Evolutionary conservation across 2,329 filamentous ascomycete genomes (phyloP).

Genomic region (Stachybotrys chartarum): DNA sequence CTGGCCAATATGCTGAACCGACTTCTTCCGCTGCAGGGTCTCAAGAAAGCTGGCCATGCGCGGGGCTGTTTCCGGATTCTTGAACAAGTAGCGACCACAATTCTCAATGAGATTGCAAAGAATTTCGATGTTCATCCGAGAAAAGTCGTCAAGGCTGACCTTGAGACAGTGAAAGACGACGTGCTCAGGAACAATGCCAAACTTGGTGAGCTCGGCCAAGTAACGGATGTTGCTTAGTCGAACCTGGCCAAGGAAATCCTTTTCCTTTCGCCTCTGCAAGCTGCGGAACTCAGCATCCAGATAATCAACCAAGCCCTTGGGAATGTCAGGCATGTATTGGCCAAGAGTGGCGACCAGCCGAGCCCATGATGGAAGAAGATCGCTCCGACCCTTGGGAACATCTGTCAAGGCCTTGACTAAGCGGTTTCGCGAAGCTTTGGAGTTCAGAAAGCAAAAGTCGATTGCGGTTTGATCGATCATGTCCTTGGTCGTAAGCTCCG

Average conservation of each 20-base stretch:
- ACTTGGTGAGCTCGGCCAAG: slow-evolving; percentile 93
- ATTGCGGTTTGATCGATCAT: slow-evolving; percentile 86
- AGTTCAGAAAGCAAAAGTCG: slow-evolving; percentile 97
- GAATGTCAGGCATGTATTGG: slow-evolving; percentile 90
- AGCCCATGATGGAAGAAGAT: slow-evolving; percentile 87
- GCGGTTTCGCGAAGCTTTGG: slow-evolving; percentile 92
- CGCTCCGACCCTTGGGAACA: slow-evolving; percentile 86
- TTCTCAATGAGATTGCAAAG: slow-evolving; percentile 95
- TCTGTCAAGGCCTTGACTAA: slow-evolving; percentile 90
- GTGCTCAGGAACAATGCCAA: slow-evolving; percentile 94
- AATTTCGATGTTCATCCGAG: slow-evolving; percentile 98
- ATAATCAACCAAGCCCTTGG: slow-evolving; percentile 83
- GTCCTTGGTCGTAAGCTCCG: slow-evolving; percentile 87
- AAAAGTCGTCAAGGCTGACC: slow-evolving; percentile 95
- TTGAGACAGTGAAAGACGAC: slow-evolving; percentile 99
- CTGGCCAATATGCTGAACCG: slow-evolving; percentile 88
- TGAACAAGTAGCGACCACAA: slow-evolving; percentile 86
- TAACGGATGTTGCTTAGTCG: slow-evolving; percentile 95
- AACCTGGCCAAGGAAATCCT: slow-evolving; percentile 93
- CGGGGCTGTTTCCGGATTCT: slow-evolving; percentile 86
- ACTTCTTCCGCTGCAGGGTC: slow-evolving; percentile 91
- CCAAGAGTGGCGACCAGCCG: slow-evolving; percentile 87
- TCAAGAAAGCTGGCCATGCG: slow-evolving; percentile 93
- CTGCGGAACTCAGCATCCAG: slow-evolving; percentile 96
- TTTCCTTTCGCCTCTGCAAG: slow-evolving; percentile 91